phyloP scores from a whole-genome alignment of 352 stramenopile genomes.

The Phytophthora pluvialis region DNA sequence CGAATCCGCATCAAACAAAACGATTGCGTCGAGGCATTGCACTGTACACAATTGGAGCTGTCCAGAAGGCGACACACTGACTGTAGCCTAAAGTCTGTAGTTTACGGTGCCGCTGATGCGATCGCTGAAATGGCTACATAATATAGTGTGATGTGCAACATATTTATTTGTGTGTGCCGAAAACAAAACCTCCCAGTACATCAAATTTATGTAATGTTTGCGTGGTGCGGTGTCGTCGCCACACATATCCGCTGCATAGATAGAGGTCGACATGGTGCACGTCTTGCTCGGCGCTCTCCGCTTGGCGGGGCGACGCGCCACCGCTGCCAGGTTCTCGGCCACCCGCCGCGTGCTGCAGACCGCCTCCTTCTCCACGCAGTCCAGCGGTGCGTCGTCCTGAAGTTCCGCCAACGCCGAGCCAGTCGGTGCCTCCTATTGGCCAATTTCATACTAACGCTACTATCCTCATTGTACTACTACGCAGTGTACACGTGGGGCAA shows the following conservation, averaged over 20 bases:
- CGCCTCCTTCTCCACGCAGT: conserved; percentile 61
- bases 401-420: neutral
- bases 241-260: conserved; percentile 30
- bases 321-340: conserved; percentile 18
- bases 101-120: too few relatives aligned
- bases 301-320: conserved; percentile 27
- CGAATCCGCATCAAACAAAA: too few relatives aligned
- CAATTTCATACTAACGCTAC: neutral
- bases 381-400: conserved; percentile 49
- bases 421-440: too few relatives aligned
- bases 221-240: conserved; percentile 4
- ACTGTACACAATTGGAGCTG: too few relatives aligned
- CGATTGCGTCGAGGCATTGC: too few relatives aligned
- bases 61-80: too few relatives aligned
- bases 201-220: neutral
- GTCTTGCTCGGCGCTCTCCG: conserved; percentile 55
- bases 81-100: too few relatives aligned
- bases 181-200: neutral
- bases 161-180: neutral
- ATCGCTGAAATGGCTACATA: neutral
- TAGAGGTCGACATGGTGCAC: conserved; percentile 47
- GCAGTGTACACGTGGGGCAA: conserved; percentile 88
- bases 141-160: neutral
- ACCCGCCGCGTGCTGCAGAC: conserved; percentile 28
- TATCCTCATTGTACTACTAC: neutral